Base-by-base conservation (phyloP, 225 moss, liverwort and hornwort species). In the Climacium dendroides region DNA sequence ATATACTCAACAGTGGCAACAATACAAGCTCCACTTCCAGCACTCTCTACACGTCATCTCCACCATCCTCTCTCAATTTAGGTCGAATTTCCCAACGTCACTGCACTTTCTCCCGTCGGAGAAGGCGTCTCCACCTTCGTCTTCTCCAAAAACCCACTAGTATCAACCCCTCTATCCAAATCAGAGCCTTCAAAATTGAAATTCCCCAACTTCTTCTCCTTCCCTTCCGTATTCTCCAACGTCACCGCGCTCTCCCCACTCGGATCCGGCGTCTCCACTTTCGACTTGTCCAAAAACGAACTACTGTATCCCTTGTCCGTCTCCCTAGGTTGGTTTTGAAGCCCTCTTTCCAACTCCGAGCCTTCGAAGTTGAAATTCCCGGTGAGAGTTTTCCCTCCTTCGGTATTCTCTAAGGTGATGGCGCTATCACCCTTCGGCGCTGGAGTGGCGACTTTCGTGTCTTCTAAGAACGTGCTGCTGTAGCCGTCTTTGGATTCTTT, bases 331-430 rank as follows among this genome's bases (percentile, higher is more conserved):
- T 92, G 11, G 52, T 48, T 29, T 13, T 77, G 3, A 10, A 60
- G 75, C 4, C 91, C 90, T 8, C 91, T 86, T 0, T 93, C 93
- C 15, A 93, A 34, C 3, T 87, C 91, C 25, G 91, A 93, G 11
- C 93, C 93, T 53, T 91, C 73, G 90, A 93, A 93, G 62, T 93
- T 90, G 39, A 28, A 92, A 7, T 89, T 90, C 0, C 84, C 90
- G 30, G 71, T 17, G 11, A 70, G 79, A 7, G 47, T 82, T 5
- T 52, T 60, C 1, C 79, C 60, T 0, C 89, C 89, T 66, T 92
- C 91, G 8, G 80, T 91, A 11, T 92, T 92, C 3, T 13, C 91
- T 34, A 92, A 54, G 0, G 91, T 91, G 23, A 88, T 19, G 30
- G 91, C 91, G 74, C 86, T 89, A 0, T 89, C 93, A 29, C 62